phyloP scores from a whole-genome alignment of 163 green algal species.

The Prototheca wickerhamii region DNA sequence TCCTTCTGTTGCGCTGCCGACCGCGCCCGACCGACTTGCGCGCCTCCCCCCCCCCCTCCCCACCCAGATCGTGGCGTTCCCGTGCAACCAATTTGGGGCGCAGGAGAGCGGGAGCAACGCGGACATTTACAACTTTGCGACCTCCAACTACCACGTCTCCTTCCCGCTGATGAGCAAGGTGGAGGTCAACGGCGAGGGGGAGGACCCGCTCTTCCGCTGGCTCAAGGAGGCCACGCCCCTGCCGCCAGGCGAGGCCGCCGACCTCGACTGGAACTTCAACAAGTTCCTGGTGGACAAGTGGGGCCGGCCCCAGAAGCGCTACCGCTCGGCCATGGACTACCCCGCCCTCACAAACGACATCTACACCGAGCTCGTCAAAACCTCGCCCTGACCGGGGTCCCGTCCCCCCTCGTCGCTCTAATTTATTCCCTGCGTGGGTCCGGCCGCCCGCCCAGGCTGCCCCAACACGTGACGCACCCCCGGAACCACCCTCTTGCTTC shows the following conservation, averaged over 20 bases:
- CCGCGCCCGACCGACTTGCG: too few species aligned
- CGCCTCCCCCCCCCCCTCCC: too few species aligned
- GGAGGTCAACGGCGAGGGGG: constrained; percentile 10
- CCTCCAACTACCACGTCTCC: neutral
- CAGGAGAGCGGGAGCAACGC: constrained; percentile 32
- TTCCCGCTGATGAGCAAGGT: constrained; percentile 25
- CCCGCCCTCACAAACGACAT: neutral
- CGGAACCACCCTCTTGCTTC: neutral
- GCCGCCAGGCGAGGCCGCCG: constrained; percentile 2
- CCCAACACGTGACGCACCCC: too few species aligned
- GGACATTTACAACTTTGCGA: constrained; percentile 15
- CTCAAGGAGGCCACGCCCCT: constrained; percentile 14
- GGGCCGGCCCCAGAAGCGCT: constrained; percentile 18
- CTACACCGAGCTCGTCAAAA: neutral
- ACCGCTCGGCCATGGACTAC: constrained; percentile 8
- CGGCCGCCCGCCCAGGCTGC: too few species aligned
- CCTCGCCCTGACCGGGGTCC: too few species aligned
- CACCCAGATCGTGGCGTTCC: constrained; percentile 44
- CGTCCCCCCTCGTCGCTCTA: too few species aligned
- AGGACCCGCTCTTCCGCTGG: constrained; percentile 21
- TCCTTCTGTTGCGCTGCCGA: neutral
- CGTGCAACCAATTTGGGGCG: constrained; percentile 51
- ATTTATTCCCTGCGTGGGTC: too few species aligned
- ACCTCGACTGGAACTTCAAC: constrained; percentile 30
- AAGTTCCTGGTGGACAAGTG: constrained; percentile 31